These are phyloP conservation scores for Cucumis melo DNA, from an alignment of 306 rosid genomes.

Conservation along the genomic window DNA sequence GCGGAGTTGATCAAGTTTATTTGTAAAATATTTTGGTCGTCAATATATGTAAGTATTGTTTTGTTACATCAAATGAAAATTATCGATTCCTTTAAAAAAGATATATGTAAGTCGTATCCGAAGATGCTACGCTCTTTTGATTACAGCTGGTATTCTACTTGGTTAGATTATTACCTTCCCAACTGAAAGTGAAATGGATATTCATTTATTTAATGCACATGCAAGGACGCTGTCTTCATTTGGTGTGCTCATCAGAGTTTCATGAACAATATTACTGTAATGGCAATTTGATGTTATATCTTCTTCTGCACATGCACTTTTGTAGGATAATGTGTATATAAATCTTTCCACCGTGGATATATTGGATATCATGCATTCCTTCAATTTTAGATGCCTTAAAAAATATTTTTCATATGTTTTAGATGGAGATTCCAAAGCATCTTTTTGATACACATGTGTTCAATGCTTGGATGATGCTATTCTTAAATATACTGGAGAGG, in stretches of 20 bases:
- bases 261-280: background rate
- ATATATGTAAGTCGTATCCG: slow-evolving; percentile 46
- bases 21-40: slow-evolving; percentile 99
- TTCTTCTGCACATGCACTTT: background rate
- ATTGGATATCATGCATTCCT: background rate
- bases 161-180: background rate
- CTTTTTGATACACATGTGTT: slow-evolving; percentile 66
- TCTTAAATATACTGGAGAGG: slow-evolving; percentile 74
- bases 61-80: too few relatives aligned
- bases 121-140: background rate
- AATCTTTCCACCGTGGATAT: background rate
- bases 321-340: background rate
- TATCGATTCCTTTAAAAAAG: too few relatives aligned
- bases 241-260: background rate
- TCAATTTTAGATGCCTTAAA: background rate
- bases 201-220: background rate
- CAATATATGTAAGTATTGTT: slow-evolving; percentile 61
- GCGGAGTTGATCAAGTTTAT: slow-evolving; percentile 91
- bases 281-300: background rate
- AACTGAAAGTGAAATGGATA: background rate
- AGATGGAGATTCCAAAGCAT: slow-evolving; percentile 97
- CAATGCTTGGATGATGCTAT: slow-evolving; percentile 92
- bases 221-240: background rate
- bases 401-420: slow-evolving; percentile 15
- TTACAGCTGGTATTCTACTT: background rate